Percentiles rank a stretch among this genome's conserved stretches.
Conservation (phyloP, 805 yeast species). For the Kuraishia floccosa region DNA sequence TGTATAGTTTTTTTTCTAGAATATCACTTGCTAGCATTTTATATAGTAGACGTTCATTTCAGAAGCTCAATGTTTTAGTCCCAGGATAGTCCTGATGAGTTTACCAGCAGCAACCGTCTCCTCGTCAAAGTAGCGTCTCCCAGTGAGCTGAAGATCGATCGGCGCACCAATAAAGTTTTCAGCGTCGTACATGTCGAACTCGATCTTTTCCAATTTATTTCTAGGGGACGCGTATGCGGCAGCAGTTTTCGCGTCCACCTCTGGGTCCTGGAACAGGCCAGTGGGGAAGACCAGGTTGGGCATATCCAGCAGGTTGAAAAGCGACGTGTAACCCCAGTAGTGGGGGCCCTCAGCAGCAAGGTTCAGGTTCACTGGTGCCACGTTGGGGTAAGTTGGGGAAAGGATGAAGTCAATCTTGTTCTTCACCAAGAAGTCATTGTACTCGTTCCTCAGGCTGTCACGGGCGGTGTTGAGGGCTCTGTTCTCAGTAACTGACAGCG, state of each 20-base stretch:
- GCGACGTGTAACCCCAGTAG: conserved; percentile 68
- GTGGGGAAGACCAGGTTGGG: conserved; percentile 54
- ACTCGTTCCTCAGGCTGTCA: conserved; percentile 48
- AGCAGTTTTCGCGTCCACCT: conserved; percentile 9
- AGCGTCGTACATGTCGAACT: conserved; percentile 33
- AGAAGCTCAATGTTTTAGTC: background rate
- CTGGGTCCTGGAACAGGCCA: conserved; percentile 34
- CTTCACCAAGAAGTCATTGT: conserved; percentile 37
- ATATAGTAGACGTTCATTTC: too few species aligned
- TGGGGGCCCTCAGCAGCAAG: conserved; percentile 30
- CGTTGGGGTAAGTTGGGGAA: conserved; percentile 58
- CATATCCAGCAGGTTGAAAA: conserved; percentile 58
- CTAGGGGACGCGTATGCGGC: conserved; percentile 9
- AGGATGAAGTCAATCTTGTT: conserved; percentile 54
- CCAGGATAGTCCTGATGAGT: conserved; percentile 14
- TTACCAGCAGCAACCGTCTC: conserved; percentile 37
- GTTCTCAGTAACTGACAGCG: conserved; percentile 35
- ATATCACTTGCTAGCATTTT: too few species aligned
- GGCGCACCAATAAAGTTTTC: conserved; percentile 40
- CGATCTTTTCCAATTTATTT: conserved; percentile 28
- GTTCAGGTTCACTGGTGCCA: conserved; percentile 56
- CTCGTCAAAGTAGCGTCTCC: conserved; percentile 45
- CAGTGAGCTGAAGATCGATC: conserved; percentile 39
- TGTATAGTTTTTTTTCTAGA: too few species aligned
- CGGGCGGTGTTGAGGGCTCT: conserved; percentile 42